Evolutionary conservation across 2,329 filamentous ascomycete genomes (phyloP), one percentile per base, ranked within the genome.

Genomic region (Fusarium xyrophilum): DNA sequence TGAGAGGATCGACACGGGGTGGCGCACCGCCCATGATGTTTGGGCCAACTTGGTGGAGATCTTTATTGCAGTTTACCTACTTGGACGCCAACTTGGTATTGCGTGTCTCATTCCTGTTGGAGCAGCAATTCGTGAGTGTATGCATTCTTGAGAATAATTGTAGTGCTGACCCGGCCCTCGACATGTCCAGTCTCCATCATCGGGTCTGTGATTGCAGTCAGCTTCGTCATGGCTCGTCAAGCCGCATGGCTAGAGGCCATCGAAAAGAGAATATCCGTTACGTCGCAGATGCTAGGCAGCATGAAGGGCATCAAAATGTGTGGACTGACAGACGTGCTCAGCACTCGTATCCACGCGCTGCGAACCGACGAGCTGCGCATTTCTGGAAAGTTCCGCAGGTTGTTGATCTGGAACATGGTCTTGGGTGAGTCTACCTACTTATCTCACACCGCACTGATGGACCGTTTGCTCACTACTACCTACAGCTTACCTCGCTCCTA

Each of bases 1-100:
- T 19, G 81, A 82, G 54, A 76, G 78, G 1, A 79, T 83, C 14
- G 73, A 73, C 4, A 66, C 71, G 1, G 78, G 78, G 1, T 77
- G 79, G 46, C 69, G 73, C n/a, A 75, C 67, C 0, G 63, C 82
- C 32, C 82, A 83, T 51, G 81, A 83, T 27, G 58, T 79, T 4
- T 82, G 80, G 80, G 79, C 77, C 2, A 78, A 74, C 35, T 54
- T 76, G 2, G 68, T 85, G 0, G 80, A 85, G 60, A 79, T 83
- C 23, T 76, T 67, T 3, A 50, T 85, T 19, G 81, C 80, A 2
- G 77, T 82, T 28, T 86, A 79, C 67, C 73, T 86, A 0, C 71
- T 87, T 1, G 76, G 83, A 19, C 72, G 72, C 13, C 79, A 84
- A 48, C 71, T 72, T 1, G 69, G 69, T 0, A 23, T 70, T 10